Conservation (phyloP, 352 stramenopile species). For the Globisporangium sylvaticum region DNA sequence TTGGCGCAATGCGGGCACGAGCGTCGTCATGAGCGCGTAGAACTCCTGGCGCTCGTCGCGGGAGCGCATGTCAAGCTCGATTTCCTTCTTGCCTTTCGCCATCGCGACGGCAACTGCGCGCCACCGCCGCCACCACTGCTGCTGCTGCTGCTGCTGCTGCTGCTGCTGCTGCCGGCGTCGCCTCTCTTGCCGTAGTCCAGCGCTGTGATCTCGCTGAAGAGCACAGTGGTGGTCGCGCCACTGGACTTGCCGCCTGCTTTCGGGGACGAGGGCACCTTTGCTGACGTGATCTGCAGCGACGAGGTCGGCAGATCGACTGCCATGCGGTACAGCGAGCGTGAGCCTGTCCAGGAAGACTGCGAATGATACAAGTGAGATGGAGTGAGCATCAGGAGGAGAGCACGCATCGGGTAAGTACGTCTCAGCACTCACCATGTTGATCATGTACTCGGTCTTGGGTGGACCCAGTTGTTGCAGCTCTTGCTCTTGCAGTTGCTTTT, state of each 20-base stretch:
- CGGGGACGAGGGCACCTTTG: conserved; percentile 28
- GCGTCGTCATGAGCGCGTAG: conserved; percentile 5
- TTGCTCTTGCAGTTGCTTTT: neutral
- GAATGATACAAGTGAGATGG: neutral
- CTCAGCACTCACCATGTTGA: conserved; percentile 37
- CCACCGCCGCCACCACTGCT: neutral
- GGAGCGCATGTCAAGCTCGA: conserved; percentile 47
- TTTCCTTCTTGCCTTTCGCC: conserved; percentile 22
- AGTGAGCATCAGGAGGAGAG: neutral
- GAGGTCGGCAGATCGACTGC: conserved; percentile 23
- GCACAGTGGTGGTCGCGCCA: conserved; percentile 13
- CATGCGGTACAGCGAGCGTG: conserved; percentile 33
- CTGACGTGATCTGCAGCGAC: conserved; percentile 22
- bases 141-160: conserved; percentile 2
- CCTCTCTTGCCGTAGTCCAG: conserved; percentile 27
- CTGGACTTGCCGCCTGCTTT: conserved; percentile 21
- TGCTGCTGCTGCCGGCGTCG: conserved; percentile 2
- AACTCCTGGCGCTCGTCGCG: conserved; percentile 32
- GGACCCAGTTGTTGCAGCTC: conserved; percentile 1
- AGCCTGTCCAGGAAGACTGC: conserved; percentile 43
- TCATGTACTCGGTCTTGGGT: conserved; percentile 30
- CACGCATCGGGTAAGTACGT: neutral
- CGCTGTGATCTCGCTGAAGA: conserved; percentile 34
- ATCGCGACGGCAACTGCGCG: conserved; percentile 18
- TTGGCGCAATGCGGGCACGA: conserved; percentile 20